Base-by-base conservation (phyloP, 805 yeast species). In the Lipomyces anomalus region DNA sequence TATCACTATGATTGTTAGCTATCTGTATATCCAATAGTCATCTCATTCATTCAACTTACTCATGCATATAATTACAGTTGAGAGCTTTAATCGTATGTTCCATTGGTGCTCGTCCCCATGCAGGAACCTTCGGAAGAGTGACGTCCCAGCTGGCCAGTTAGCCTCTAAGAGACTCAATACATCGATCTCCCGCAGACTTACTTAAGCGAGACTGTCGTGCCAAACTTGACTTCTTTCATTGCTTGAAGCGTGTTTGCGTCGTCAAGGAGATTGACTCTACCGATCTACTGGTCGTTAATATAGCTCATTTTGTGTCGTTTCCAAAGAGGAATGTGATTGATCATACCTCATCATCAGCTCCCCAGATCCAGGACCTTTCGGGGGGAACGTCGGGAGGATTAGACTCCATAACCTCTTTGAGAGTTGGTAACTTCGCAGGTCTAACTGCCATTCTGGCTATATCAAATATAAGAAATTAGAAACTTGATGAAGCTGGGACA, bases 341-440 rank as follows among this genome's bases (percentile, higher is more conserved):
- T 34, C 20, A 6, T 35, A 49, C 53, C 42, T 55, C 59, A 34
- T 55, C 59, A 4, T 56, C 58, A 5, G 44, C 28, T 23, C 59
- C 59, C 59, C 59, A 55, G 40, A 55, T 53, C 60, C 60, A 55
- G 4, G 59, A 56, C 4, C 58, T 53, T 47, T 55, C 58, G 13
- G 55, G 41, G 13, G 59, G 59, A 9, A 50, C 48, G 18, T 42
- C 42, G n/a, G 41, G 41, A 18, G 50, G 39, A 28, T 49, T 45
- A 18, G 41, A 26, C 17, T 35, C 46, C 29, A 47, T 44, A 5
- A 50, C 34, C 33, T 50, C 54, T 17, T 26, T 40, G 28, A 50
- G 43, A n/a, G 52, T 50, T 6, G 54, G 54, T 32, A 50, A 34
- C 30, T 26, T 26, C 30, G 9, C 30, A 26, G 30, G 30, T 13